Evolutionary conservation across 805 yeast species (phyloP), one percentile per base, ranked within the genome.

Genomic region (Candida sonorensis): DNA sequence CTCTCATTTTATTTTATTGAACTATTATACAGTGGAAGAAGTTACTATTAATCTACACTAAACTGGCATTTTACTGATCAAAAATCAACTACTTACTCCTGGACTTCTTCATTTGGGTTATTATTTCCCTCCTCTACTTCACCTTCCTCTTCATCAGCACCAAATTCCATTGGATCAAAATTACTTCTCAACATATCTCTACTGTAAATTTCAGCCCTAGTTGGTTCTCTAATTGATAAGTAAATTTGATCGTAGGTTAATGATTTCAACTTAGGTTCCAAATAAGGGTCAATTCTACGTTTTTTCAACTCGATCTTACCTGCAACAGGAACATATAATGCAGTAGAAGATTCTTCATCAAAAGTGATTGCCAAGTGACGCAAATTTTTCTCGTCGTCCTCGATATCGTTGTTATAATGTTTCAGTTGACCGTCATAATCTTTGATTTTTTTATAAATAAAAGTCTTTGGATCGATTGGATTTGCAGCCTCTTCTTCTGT

Each of bases 261-360:
- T 20, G 69, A 76, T 35, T 68, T 67, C 35, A 77, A 66, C 31
- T 70, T 69, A 21, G 74, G 70, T 42, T 70, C 71, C 42, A 75
- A 60, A 33, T 65, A 70, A 29, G 75, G 66, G 23, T 75, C 79
- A 10, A 86, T 75, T 57, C 96, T 76, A 54, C 94, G 77, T 53
- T 90, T 81, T 62, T 83, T 86, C 52, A 92, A 73, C 44, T 81
- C 92, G 26, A 85, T 69, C 45, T 80, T 77, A 22, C 88, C 86
- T 10, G 72, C 64, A 12, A 90, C 62, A 7, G 97, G 95, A 37
- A 81, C 75, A 53, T 81, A 92, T 46, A 69, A 72, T 3, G 86
- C 94, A 7, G 73, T 66, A 17, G 64, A 60, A 20, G 72, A 58
- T 29, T 70, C 72, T 31, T 64, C 68, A 28, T 67, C 74, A 44